phyloP scores from a whole-genome alignment of 352 stramenopile species.

The Pythium volutum region DNA sequence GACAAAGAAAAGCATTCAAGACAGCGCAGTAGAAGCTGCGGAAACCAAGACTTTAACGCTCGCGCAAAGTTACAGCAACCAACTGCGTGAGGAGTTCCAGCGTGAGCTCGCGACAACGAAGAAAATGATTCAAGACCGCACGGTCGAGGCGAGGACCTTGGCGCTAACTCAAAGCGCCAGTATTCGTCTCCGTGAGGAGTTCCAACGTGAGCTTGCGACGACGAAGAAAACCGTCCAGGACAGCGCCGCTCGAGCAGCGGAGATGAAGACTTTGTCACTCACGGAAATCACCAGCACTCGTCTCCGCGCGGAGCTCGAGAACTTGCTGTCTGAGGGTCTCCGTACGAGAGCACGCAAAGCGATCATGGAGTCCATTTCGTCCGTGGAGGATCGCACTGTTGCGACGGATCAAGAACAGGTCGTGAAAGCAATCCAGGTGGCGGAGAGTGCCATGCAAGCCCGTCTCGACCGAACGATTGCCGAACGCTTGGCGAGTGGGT shows the following conservation, averaged over 20 bases:
- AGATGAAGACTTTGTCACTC: no score
- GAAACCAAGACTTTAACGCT: not conserved
- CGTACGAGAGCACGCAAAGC: not conserved
- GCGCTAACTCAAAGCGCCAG: not conserved
- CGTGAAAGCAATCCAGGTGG: not conserved
- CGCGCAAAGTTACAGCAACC: not conserved
- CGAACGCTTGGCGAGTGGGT: not conserved
- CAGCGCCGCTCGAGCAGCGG: no score
- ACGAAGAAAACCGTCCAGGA: not conserved
- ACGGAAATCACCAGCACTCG: no score
- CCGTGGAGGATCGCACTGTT: constrained; percentile 1
- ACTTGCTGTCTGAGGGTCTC: not conserved
- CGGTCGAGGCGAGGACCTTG: not conserved
- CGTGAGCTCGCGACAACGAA: no score
- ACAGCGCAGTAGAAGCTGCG: not conserved
- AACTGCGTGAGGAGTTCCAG: not conserved
- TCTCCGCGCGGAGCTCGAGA: no score
- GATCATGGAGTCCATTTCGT: not conserved
- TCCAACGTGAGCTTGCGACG: no score
- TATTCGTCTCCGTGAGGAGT: not conserved
- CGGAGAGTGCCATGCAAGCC: not conserved
- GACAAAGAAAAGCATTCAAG: not conserved
- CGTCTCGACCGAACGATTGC: not conserved
- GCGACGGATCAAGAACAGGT: not conserved
- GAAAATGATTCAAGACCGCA: not conserved